Conservation (phyloP, 768 basidiomycete genomes). For the Solioccasus polychromus region DNA sequence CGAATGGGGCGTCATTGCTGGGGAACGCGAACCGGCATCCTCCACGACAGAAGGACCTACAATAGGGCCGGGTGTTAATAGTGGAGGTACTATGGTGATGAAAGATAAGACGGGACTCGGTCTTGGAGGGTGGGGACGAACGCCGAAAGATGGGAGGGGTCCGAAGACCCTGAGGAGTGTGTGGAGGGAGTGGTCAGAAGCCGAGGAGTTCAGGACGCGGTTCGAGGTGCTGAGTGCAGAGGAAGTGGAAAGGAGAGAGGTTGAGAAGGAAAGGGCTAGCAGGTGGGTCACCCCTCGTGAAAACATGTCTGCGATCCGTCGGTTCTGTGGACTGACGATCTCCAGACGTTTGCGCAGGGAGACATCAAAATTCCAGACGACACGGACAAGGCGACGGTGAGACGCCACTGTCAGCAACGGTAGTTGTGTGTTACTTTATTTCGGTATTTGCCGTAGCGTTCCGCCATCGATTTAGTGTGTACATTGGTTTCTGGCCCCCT, state of each 20-base stretch:
- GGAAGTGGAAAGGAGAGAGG: constrained; percentile 87
- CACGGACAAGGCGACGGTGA: constrained; percentile 39
- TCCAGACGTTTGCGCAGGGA: constrained; percentile 59
- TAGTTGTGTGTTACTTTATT: constrained; percentile 18
- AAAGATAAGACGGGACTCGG: constrained; percentile 85
- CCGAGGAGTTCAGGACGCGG: constrained; percentile 84
- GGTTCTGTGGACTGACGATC: constrained; percentile 5
- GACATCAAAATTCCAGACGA: constrained; percentile 63
- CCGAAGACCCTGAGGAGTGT: constrained; percentile 81
- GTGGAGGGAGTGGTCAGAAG: constrained; percentile 95
- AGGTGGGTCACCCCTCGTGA: constrained; percentile 36
- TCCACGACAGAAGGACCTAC: constrained; percentile 16
- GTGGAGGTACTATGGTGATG: constrained; percentile 49
- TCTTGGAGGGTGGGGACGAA: constrained; percentile 69
- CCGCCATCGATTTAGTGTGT: constrained; percentile 4
- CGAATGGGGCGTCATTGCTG: constrained; percentile 87
- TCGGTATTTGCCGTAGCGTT: constrained; percentile 22
- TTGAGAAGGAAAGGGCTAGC: constrained; percentile 83
- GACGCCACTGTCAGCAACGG: constrained; percentile 4
- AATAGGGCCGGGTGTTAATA: constrained; percentile 6
- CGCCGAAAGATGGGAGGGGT: constrained; percentile 74
- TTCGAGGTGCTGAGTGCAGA: constrained; percentile 86
- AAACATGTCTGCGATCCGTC: not conserved
- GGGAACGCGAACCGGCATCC: constrained; percentile 38
- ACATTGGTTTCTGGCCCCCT: constrained; percentile 14